These are phyloP conservation scores for Rhodamnia argentea DNA, from an alignment of 345 rosid genomes.

Conservation along the genomic window DNA sequence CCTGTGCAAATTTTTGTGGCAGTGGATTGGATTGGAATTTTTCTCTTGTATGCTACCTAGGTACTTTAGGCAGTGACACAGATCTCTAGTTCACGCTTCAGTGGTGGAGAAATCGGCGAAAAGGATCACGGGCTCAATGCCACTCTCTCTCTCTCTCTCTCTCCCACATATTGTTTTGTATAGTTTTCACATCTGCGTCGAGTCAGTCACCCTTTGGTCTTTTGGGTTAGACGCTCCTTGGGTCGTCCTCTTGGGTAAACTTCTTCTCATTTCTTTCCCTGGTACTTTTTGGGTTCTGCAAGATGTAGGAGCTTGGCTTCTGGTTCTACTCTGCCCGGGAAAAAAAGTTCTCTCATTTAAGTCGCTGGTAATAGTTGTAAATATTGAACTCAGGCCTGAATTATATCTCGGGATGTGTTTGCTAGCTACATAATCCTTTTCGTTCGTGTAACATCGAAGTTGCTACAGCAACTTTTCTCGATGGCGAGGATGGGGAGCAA, in stretches of 20 bases:
- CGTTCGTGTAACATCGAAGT: neutral
- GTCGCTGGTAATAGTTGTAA: neutral
- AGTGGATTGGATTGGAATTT: neutral
- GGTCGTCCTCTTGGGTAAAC: neutral
- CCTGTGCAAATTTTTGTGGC: neutral
- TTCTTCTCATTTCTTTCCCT: neutral
- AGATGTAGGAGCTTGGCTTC: neutral
- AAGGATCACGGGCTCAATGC: neutral
- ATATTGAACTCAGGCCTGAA: neutral
- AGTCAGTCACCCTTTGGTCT: neutral
- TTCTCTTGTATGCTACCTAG: neutral
- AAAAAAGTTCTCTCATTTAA: neutral
- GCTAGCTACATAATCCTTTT: neutral
- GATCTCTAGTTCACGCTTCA: neutral
- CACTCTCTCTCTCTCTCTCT: neutral
- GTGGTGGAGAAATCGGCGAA: neutral
- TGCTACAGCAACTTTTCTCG: neutral
- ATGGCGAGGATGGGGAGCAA: neutral
- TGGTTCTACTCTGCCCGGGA: neutral
- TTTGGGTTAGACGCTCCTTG: neutral
- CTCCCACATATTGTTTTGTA: neutral
- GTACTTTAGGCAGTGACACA: neutral
- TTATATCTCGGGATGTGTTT: neutral
- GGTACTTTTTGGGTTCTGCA: neutral
- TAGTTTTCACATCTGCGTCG: neutral